phyloP scores from a whole-genome alignment of 768 basidiomycete species.

The Lentinula lateritia region DNA sequence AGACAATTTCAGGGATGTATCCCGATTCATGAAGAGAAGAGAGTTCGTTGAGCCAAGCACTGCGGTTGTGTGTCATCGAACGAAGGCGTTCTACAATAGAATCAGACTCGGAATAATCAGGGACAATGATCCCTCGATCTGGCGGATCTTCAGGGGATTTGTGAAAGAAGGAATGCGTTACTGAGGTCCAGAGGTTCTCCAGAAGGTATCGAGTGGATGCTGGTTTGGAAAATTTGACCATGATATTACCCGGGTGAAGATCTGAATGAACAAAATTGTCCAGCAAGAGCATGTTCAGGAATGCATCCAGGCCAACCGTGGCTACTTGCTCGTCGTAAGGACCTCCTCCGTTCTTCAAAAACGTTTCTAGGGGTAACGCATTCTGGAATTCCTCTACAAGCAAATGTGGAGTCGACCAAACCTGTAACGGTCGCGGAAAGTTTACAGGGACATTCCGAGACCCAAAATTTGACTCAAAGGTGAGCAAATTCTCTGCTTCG shows the following conservation, averaged over 20 bases:
- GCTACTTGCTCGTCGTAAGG: conserved; percentile 88
- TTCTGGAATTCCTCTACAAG: conserved; percentile 92
- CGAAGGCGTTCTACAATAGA: conserved; percentile 67
- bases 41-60: conserved; percentile 70
- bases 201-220: conserved; percentile 63
- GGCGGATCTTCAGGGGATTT: conserved; percentile 19
- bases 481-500: conserved; percentile 82
- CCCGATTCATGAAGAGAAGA: conserved; percentile 56
- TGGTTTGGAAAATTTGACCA: conserved; percentile 94
- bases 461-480: conserved; percentile 84
- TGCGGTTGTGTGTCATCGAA: conserved; percentile 47
- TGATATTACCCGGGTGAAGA: conserved; percentile 91
- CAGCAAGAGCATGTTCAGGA: conserved; percentile 96
- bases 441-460: conserved; percentile 74
- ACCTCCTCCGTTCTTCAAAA: conserved; percentile 87
- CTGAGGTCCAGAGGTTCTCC: conserved; percentile 48
- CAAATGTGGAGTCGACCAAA: conserved; percentile 78
- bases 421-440: conserved; percentile 83
- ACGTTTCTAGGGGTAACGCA: conserved; percentile 83
- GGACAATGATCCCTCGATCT: conserved; percentile 18
- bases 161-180: conserved; percentile 33
- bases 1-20: conserved; percentile 90
- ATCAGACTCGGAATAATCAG: conserved; percentile 48
- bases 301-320: conserved; percentile 90
- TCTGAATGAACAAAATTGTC: conserved; percentile 97